phyloP scores from a whole-genome alignment of 2,329 filamentous ascomycete species.

The Teratosphaeria zuluensis region DNA sequence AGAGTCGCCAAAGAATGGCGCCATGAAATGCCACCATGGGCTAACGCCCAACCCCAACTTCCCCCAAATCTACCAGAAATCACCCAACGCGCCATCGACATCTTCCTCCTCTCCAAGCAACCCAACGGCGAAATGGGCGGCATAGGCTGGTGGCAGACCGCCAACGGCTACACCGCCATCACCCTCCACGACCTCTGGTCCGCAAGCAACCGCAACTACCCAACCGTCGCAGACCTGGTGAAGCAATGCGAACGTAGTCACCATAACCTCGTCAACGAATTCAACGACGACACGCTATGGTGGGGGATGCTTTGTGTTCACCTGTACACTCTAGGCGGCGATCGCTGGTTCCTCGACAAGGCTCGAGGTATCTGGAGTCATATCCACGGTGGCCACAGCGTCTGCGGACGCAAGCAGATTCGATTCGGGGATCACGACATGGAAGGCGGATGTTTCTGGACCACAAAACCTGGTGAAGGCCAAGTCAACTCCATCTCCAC shows the following conservation, averaged over 20 bases:
- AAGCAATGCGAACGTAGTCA: slow-evolving; percentile 11
- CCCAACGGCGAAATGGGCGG: slow-evolving; percentile 17
- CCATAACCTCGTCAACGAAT: slow-evolving; percentile 18
- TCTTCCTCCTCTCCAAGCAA: slow-evolving; percentile 12
- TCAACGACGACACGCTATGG: slow-evolving; percentile 11
- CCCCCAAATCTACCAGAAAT: slow-evolving; percentile 5
- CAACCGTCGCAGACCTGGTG: slow-evolving; percentile 7
- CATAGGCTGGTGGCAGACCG: slow-evolving; percentile 23
- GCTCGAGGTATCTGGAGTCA: slow-evolving; percentile 15
- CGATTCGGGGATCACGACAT: slow-evolving; percentile 15
- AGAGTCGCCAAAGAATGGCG: slow-evolving; percentile 1
- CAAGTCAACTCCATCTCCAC: slow-evolving; percentile 16
- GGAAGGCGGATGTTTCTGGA: slow-evolving; percentile 17
- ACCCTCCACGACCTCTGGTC: slow-evolving; percentile 18
- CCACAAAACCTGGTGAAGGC: slow-evolving; percentile 9
- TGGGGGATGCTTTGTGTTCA: slow-evolving; percentile 17
- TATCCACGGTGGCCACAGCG: slow-evolving; percentile 6
- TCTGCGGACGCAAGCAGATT: slow-evolving; percentile 11
- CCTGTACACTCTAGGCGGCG: slow-evolving; percentile 13
- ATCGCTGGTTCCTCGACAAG: slow-evolving; percentile 14
- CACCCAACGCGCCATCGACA: slow-evolving; percentile 17
- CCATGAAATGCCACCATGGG: slow-evolving; percentile 5
- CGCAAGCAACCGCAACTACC: slow-evolving; percentile 12
- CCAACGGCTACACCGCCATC: slow-evolving; percentile 22
- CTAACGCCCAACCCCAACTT: not conserved